Conservation (phyloP, 106 monocot species). For the Dioscorea zingiberensis region DNA sequence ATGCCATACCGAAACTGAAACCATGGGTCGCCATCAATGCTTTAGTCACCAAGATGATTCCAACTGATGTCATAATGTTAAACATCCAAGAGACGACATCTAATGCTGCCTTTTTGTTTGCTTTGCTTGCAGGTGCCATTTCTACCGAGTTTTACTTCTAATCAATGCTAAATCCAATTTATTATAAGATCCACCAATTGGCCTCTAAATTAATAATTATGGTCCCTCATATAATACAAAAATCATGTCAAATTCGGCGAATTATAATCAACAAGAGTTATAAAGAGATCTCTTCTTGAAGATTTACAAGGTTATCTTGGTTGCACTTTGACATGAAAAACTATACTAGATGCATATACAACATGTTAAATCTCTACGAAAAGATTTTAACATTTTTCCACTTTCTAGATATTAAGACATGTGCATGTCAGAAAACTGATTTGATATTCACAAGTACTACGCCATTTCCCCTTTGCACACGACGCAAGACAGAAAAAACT, state of each 20-base stretch:
- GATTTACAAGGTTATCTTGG: too few species aligned
- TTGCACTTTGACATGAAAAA: too few species aligned
- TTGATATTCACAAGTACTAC: too few species aligned
- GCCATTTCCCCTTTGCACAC: too few species aligned
- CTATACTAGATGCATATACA: too few species aligned
- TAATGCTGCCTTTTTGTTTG: slow-evolving; percentile 48
- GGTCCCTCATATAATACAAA: not conserved
- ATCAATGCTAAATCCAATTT: not conserved
- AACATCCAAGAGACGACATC: slow-evolving; percentile 59
- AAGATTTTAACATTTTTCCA: too few species aligned
- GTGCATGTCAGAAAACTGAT: too few species aligned
- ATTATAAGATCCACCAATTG: not conserved
- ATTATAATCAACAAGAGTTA: not conserved
- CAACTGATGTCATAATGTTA: slow-evolving; percentile 68
- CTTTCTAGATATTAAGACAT: too few species aligned
- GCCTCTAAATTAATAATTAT: not conserved
- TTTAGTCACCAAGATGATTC: slow-evolving; percentile 74
- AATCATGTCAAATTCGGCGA: not conserved
- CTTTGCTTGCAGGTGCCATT: slow-evolving; percentile 50
- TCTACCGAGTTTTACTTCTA: not conserved
- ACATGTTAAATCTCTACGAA: too few species aligned
- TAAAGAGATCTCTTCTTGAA: too few species aligned
- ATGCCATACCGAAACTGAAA: slow-evolving; percentile 49
- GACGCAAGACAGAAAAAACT: too few species aligned
- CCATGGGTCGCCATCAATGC: slow-evolving; percentile 65